Evolutionary conservation across 805 yeast genomes (phyloP).

Genomic region (Ogataea trehalophila): DNA sequence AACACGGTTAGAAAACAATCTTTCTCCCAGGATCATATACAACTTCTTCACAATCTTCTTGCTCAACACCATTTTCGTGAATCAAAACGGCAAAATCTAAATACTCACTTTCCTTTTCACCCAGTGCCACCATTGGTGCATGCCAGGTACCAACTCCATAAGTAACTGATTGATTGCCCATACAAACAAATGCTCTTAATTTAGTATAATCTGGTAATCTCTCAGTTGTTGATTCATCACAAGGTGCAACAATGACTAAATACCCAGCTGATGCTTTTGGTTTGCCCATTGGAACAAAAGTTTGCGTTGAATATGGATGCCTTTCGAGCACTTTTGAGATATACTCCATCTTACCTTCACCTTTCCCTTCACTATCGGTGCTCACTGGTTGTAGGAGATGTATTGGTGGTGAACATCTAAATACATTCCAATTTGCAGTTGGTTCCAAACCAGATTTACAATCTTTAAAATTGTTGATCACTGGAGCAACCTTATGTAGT

Average conservation of each 20-base stretch:
- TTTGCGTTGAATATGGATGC: slow-evolving; percentile 86
- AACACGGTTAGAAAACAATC: slow-evolving; percentile 23
- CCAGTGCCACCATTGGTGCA: slow-evolving; percentile 90
- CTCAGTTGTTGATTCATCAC: slow-evolving; percentile 34
- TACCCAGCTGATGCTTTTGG: slow-evolving; percentile 43
- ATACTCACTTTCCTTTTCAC: slow-evolving; percentile 37
- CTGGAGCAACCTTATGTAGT: slow-evolving; percentile 65
- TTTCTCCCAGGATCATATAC: slow-evolving; percentile 57
- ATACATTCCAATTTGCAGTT: slow-evolving; percentile 74
- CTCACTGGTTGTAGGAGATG: slow-evolving; percentile 39
- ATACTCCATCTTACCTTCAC: slow-evolving; percentile 29
- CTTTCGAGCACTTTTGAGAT: slow-evolving; percentile 72
- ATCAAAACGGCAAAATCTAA: slow-evolving; percentile 86
- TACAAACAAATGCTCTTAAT: slow-evolving; percentile 65
- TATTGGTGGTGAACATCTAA: slow-evolving; percentile 74
- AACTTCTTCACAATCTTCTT: slow-evolving; percentile 81
- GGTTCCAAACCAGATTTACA: slow-evolving; percentile 46
- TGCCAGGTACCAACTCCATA: slow-evolving; percentile 89
- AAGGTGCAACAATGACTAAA: slow-evolving; percentile 74
- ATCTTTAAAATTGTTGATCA: slow-evolving; percentile 43
- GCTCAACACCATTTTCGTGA: slow-evolving; percentile 74
- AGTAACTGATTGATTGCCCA: slow-evolving; percentile 85
- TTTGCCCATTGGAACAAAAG: slow-evolving; percentile 88
- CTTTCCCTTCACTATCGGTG: background rate
- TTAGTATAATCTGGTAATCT: slow-evolving; percentile 57